Percentiles rank a stretch among this genome's conserved stretches.
These are phyloP conservation scores for Fusarium sp. DNA, from an alignment of 2,329 filamentous ascomycete genomes.

Conservation along the genomic window DNA sequence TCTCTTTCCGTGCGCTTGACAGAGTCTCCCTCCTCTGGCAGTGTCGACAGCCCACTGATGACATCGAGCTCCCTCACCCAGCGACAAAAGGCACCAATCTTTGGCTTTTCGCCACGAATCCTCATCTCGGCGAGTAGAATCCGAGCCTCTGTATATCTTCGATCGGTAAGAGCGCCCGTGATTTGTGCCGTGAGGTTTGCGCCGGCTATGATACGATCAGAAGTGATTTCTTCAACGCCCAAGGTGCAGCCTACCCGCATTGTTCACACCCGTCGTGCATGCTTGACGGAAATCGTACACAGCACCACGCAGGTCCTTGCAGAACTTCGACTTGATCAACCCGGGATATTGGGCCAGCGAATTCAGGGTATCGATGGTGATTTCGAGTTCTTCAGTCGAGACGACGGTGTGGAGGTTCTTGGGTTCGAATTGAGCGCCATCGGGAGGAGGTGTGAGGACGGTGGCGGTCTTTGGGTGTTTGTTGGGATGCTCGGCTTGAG, in stretches of 20 bases:
- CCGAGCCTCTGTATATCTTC: conserved; percentile 72
- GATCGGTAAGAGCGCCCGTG: conserved; percentile 73
- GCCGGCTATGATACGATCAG: conserved; percentile 54
- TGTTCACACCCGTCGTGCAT: conserved; percentile 74
- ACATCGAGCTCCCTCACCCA: conserved; percentile 80
- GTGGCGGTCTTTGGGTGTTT: conserved; percentile 54
- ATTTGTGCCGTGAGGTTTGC: conserved; percentile 75
- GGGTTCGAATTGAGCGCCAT: conserved; percentile 54
- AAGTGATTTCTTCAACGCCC: neutral
- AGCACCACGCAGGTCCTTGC: conserved; percentile 73
- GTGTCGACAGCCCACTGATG: conserved; percentile 72
- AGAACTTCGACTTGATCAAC: conserved; percentile 76
- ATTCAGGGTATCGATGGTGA: conserved; percentile 73
- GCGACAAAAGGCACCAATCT: conserved; percentile 75
- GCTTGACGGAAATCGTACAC: conserved; percentile 78
- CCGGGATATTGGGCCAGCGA: conserved; percentile 69
- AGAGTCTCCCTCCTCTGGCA: conserved; percentile 56
- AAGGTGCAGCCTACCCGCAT: conserved; percentile 54
- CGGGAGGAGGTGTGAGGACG: conserved; percentile 51
- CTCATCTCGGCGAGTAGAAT: conserved; percentile 77
- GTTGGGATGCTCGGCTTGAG: conserved; percentile 48
- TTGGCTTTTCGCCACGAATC: conserved; percentile 73
- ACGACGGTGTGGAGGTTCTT: conserved; percentile 65
- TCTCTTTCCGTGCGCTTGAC: conserved; percentile 59
- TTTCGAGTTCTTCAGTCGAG: conserved; percentile 75